A percentile compares a stretch with the other conserved stretches of the same genome.
phyloP scores from a whole-genome alignment of 2,329 filamentous ascomycete genomes.

The Arthroderma sp. region DNA sequence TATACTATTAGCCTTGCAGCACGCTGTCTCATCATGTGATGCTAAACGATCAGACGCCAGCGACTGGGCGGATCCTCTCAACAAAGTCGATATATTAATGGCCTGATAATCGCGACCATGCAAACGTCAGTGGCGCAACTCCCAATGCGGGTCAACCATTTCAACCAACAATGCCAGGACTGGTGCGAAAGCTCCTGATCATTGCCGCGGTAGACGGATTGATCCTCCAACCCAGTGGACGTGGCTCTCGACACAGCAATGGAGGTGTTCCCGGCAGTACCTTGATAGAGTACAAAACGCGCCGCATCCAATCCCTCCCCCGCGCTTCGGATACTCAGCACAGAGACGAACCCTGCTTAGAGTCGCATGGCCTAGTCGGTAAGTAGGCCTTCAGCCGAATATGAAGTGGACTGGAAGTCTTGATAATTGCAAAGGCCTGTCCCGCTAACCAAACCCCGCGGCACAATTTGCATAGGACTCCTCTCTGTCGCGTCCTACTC shows the following conservation, averaged over 20 bases:
- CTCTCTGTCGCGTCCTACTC: slow-evolving; percentile 67
- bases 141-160: not conserved
- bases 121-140: too few relatives aligned
- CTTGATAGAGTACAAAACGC: slow-evolving; percentile 54
- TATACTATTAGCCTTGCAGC: too few relatives aligned
- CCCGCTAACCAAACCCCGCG: too few relatives aligned
- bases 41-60: too few relatives aligned
- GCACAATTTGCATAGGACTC: slow-evolving; percentile 47
- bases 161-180: slow-evolving; percentile 49
- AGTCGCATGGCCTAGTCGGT: slow-evolving; percentile 46
- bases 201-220: slow-evolving; percentile 73
- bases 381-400: slow-evolving; percentile 11
- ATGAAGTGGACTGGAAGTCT: too few relatives aligned
- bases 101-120: too few relatives aligned
- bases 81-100: too few relatives aligned
- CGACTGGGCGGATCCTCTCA: too few relatives aligned
- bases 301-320: slow-evolving; percentile 37
- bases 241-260: slow-evolving; percentile 33
- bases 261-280: slow-evolving; percentile 32
- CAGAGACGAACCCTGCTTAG: slow-evolving; percentile 28
- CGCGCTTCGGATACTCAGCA: slow-evolving; percentile 17
- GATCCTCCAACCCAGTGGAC: slow-evolving; percentile 59
- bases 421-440: too few relatives aligned
- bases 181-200: slow-evolving; percentile 68
- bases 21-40: too few relatives aligned